These are phyloP conservation scores for Tolypocladium sp. DNA, from an alignment of 2,329 filamentous ascomycete genomes.

Conservation along the genomic window DNA sequence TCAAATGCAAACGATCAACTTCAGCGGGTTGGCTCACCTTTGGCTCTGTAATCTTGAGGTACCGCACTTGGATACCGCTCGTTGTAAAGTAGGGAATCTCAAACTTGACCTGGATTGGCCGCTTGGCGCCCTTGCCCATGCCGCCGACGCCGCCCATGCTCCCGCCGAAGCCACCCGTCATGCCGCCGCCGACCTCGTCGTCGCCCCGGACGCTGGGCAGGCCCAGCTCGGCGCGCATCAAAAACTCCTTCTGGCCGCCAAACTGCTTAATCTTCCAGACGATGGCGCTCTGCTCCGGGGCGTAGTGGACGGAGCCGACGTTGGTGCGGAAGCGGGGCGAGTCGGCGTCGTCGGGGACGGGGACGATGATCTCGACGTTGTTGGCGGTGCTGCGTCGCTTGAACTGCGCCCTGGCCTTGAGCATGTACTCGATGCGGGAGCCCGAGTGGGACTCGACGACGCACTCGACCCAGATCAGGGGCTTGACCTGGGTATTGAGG, in stretches of 20 bases:
- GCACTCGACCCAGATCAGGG: slow-evolving; percentile 97
- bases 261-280: slow-evolving; percentile 99
- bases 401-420: slow-evolving; percentile 97
- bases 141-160: slow-evolving; percentile 89
- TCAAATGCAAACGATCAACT: too few relatives aligned
- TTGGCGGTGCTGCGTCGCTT: slow-evolving; percentile 96
- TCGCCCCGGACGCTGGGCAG: slow-evolving; percentile 90
- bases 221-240: slow-evolving; percentile 95
- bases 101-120: slow-evolving; percentile 98
- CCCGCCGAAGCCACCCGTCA: slow-evolving; percentile 95
- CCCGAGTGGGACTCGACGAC: slow-evolving; percentile 94
- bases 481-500: slow-evolving; percentile 96
- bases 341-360: slow-evolving; percentile 94
- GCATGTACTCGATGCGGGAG: slow-evolving; percentile 95
- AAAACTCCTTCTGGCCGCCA: slow-evolving; percentile 93
- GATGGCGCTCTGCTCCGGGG: slow-evolving; percentile 92
- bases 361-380: slow-evolving; percentile 96
- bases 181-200: slow-evolving; percentile 89
- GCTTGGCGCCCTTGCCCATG: slow-evolving; percentile 72
- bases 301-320: slow-evolving; percentile 94
- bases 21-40: slow-evolving; percentile 59
- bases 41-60: slow-evolving; percentile 97
- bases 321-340: slow-evolving; percentile 94
- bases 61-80: slow-evolving; percentile 94
- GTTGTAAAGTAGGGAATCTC: slow-evolving; percentile 99